A percentile compares a stretch with the other conserved stretches of the same genome.
These are phyloP conservation scores for Fusarium humuli DNA, from an alignment of 2,329 filamentous ascomycete genomes.

Conservation along the genomic window DNA sequence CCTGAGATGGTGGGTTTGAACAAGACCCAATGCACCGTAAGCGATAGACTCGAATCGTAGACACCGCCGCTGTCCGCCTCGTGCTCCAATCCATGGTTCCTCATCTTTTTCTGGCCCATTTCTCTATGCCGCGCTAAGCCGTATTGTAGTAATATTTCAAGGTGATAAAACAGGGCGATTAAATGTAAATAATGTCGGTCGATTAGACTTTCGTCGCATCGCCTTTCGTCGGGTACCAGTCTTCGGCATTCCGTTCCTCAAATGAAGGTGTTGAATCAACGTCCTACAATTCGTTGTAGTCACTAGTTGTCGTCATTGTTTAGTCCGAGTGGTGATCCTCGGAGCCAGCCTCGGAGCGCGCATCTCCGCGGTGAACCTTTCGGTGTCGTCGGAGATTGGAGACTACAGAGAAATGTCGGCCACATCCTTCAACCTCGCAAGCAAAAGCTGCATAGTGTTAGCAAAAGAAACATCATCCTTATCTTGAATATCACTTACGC, in stretches of 20 bases:
- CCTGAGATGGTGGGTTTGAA: conserved; percentile 32
- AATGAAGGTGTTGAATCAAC: conserved; percentile 20
- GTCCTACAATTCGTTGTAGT: not conserved
- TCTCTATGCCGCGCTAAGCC: conserved; percentile 47
- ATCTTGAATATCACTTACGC: conserved; percentile 64
- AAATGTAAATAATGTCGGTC: conserved; percentile 28
- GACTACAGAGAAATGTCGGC: conserved; percentile 95
- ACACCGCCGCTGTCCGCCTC: conserved; percentile 42
- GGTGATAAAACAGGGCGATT: conserved; percentile 38
- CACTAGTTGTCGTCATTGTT: conserved; percentile 12
- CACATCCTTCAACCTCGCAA: conserved; percentile 94
- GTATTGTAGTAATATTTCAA: conserved; percentile 44
- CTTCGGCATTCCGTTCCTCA: conserved; percentile 1
- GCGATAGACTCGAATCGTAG: conserved; percentile 49
- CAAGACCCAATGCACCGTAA: conserved; percentile 40
- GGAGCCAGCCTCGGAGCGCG: conserved; percentile 71
- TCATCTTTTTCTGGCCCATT: conserved; percentile 45
- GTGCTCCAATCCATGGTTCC: conserved; percentile 31
- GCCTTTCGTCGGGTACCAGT: conserved; percentile 12
- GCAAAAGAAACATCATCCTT: not conserved
- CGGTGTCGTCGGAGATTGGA: conserved; percentile 94
- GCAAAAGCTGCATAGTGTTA: conserved; percentile 75
- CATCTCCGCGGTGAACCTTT: conserved; percentile 87
- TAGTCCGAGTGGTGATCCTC: conserved; percentile 72
- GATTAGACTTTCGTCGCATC: conserved; percentile 10